Base-by-base conservation (phyloP, 495 filamentous ascomycete genomes). In the Tuber magnatum region DNA sequence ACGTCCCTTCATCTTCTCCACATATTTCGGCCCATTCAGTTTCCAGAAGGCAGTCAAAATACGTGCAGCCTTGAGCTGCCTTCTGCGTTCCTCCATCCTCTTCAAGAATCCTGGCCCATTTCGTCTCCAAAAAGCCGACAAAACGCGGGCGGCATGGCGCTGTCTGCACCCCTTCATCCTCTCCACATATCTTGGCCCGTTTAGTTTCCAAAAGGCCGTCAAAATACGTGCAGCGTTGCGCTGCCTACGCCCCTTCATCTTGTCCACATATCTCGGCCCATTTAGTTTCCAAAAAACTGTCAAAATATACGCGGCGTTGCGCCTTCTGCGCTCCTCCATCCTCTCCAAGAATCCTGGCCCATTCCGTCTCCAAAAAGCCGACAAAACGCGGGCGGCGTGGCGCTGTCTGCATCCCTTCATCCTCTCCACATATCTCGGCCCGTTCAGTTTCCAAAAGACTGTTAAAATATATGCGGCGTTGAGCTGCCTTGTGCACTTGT, bases 321-420 rank as follows among this genome's bases (percentile, higher is more conserved):
- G 14, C 35, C 14, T 46, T 61, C 65, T 75, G 18, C 24, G n/a
- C 14, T 61, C 43, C 51, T 71, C 32, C 65, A 76, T 71, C 39
- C 20, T 75, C 28, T 71, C 1, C 38, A 75, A 2, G 74, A 75
- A 70, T 35, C 14, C 22, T 6, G 73, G 35, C 6, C 75, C 75
- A 7, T 76, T 41, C n/a, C 38, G n/a, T 41, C 68, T 39, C 75
- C 75, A 76, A 56, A 69, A 69, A 41, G 18, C 20, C 18, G 75
- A 69, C 38, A 76, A 51, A 4, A 76, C 20, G 1, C 43, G 14
- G 4, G 43, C 43, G 20, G 43, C 43, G 18, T 46, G 5, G 43
- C 18, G 43, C 43, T 46, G 16, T 42, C 46, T 20, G 42, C 14
- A 20, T 51, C 9, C n/a, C 22, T 39, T 43, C 71, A 40, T 39